Base-by-base conservation (phyloP, 208 protist species). In the Trypanosoma boissoni region DNA sequence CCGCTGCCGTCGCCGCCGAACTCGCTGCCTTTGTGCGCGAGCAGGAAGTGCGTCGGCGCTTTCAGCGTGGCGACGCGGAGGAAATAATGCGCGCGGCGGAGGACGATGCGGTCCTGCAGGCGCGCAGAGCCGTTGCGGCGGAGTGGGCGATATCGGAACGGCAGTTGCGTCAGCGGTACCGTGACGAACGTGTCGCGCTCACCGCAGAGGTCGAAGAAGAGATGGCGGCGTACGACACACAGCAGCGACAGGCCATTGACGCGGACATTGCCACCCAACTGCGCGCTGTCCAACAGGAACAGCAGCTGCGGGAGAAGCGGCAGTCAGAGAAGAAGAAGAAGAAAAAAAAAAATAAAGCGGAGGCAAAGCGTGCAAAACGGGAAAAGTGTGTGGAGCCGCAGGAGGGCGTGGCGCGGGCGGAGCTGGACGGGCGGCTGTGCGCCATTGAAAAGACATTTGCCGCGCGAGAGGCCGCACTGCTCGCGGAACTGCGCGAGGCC, bases 141-240 rank as follows among this genome's bases (percentile, higher is more conserved):
- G 65, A 73, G 44, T 46, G 71, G 20, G 64, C 68, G 2, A 56
- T 68, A 5, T 64, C 66, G 2, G 29, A 58, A 28, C 56, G 27
- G 69, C 71, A 16, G 64, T 64, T 57, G 3, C 29, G 32, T 29
- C 58, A 32, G 42, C 66, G 71, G 44, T 84, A 84, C 64, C 59
- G 52, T 24, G 72, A 78, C 32, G 80, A 91, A 61, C 69, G 77
- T 51, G 60, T 62, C 9, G 64, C 63, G 6, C 53, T 80, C 41
- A 61, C 68, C 45, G 75, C 58, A 0, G 78, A 84, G 71, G 70
- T 88, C 21, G 78, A 87, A 16, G 73, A 86, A 50, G 80, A 91
- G 58, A 74, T 88, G 39, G 20, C 41, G 12, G 71, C 75, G 32
- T 86, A 82, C 51, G 75, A 76, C 49, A 36, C 44, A 18, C 64